These are phyloP conservation scores for Fusarium bactridioides DNA, from an alignment of 2,329 filamentous ascomycete species.

Conservation along the genomic window DNA sequence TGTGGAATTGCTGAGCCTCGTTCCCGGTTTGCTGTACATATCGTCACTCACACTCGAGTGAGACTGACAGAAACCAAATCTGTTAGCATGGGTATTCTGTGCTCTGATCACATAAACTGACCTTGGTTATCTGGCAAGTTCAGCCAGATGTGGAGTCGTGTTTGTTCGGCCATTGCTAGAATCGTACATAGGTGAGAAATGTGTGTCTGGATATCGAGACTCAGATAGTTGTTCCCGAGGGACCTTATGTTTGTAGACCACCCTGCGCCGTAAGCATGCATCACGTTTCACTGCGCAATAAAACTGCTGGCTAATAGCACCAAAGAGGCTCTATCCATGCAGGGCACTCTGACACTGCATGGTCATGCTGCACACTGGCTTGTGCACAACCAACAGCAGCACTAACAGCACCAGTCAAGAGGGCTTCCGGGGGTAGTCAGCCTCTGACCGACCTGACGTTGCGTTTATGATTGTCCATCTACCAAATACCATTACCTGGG, in stretches of 20 bases:
- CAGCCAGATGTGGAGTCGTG: neutral
- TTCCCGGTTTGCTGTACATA: neutral
- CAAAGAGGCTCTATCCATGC: neutral
- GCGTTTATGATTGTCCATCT: neutral
- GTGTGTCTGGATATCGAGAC: neutral
- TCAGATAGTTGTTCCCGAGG: neutral
- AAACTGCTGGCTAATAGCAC: neutral
- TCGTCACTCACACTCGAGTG: neutral
- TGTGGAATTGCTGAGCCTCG: neutral
- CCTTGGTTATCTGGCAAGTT: neutral
- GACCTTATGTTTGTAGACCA: neutral
- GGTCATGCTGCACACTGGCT: neutral
- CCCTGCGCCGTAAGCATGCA: neutral
- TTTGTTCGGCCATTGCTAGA: neutral
- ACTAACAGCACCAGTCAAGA: neutral
- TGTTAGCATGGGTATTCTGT: neutral
- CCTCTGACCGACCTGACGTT: neutral
- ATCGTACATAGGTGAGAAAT: neutral
- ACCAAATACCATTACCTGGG: neutral
- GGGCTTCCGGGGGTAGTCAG: neutral
- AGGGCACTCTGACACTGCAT: neutral
- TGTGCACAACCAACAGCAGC: neutral
- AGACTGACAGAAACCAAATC: neutral
- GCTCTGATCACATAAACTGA: neutral
- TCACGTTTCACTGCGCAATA: neutral